Conservation (phyloP, 495 filamentous ascomycete species). For the Delitschia confertaspora region DNA sequence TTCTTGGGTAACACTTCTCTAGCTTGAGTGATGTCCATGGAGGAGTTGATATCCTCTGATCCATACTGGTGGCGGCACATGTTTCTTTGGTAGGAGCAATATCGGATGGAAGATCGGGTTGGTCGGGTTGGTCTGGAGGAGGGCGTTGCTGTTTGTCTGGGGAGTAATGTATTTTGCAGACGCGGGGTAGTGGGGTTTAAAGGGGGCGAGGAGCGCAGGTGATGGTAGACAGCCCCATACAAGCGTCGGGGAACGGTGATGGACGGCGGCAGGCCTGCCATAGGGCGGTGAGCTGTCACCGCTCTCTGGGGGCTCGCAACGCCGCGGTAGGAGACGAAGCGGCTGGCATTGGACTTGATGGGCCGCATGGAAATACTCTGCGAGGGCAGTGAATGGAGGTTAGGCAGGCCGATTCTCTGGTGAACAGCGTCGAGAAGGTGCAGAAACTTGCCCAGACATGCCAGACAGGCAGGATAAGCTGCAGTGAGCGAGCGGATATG, state of each 20-base stretch:
- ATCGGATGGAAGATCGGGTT: conserved; percentile 2
- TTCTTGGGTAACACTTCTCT: conserved; percentile 60
- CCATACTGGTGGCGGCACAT: conserved; percentile 36
- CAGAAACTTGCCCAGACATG: neutral
- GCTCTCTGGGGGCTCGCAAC: neutral
- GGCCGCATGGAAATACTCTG: neutral
- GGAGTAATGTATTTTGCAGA: neutral
- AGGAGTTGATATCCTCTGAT: conserved; percentile 29
- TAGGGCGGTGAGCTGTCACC: conserved; percentile 8
- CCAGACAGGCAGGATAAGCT: neutral
- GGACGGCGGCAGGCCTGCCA: conserved; percentile 9
- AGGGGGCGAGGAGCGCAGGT: neutral
- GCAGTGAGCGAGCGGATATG: conserved; percentile 1
- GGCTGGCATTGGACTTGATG: neutral
- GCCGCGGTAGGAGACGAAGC: neutral
- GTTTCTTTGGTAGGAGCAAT: conserved; percentile 39
- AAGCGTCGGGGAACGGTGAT: conserved; percentile 1
- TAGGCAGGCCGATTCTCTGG: neutral
- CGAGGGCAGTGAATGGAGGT: neutral
- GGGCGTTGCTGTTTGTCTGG: neutral
- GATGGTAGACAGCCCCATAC: neutral
- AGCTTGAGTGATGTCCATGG: conserved; percentile 43
- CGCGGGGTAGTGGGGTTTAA: neutral
- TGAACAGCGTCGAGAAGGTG: neutral
- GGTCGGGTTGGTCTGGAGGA: conserved; percentile 2